Evolutionary conservation across 176 grass and related monocot genomes (phyloP).

Genomic region (Musa itinerans): DNA sequence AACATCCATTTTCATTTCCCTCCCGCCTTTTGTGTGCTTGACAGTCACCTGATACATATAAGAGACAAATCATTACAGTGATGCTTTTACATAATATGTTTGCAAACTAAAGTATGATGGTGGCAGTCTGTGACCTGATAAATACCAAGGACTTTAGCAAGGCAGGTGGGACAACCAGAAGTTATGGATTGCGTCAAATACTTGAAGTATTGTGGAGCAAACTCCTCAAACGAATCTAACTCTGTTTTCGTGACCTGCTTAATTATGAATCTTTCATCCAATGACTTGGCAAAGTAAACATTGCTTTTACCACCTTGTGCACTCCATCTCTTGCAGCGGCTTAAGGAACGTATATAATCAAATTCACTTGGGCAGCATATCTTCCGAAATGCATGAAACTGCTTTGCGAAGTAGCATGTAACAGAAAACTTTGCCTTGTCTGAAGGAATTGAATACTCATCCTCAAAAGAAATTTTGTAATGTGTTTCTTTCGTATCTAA

Average conservation of each 20-base stretch:
- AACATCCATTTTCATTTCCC: slow-evolving; percentile 74
- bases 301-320: slow-evolving; percentile 97
- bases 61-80: slow-evolving; percentile 12
- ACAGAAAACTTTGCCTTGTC: slow-evolving; percentile 78
- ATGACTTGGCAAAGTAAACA: slow-evolving; percentile 89
- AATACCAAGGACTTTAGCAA: slow-evolving; percentile 87
- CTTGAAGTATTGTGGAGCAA: slow-evolving; percentile 75
- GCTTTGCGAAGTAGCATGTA: slow-evolving; percentile 72
- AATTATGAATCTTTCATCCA: slow-evolving; percentile 86
- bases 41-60: slow-evolving; percentile 53
- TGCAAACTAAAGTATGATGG: too few relatives aligned
- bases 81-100: slow-evolving; percentile 4
- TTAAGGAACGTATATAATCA: slow-evolving; percentile 70
- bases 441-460: slow-evolving; percentile 50
- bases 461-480: slow-evolving; percentile 60
- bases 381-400: slow-evolving; percentile 65
- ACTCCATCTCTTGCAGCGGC: slow-evolving; percentile 83
- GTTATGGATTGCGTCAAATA: slow-evolving; percentile 50
- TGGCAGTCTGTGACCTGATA: slow-evolving; percentile 59
- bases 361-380: slow-evolving; percentile 56
- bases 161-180: slow-evolving; percentile 59
- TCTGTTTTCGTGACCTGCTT: slow-evolving; percentile 93
- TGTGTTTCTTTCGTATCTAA: slow-evolving; percentile 51
- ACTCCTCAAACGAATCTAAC: slow-evolving; percentile 83
- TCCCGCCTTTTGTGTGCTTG: slow-evolving; percentile 64